Percentiles rank a stretch among this genome's conserved stretches.
Conservation (phyloP, 2,329 filamentous ascomycete species). For the Nigrospora sphaerica region DNA sequence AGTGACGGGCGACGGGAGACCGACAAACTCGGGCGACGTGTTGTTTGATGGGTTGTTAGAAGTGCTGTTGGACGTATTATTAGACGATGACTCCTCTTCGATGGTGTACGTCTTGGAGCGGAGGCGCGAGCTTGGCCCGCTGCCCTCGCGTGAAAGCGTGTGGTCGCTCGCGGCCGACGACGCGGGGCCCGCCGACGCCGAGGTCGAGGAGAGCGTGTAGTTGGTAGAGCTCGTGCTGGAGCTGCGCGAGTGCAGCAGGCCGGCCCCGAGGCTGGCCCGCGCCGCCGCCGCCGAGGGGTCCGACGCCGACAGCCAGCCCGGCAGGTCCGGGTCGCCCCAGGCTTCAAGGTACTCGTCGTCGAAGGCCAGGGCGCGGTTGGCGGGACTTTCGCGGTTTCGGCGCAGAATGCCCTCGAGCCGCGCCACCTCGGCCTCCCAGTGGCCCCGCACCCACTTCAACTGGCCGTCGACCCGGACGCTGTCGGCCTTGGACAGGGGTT, state of each 20-base stretch:
- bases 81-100: background rate
- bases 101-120: background rate
- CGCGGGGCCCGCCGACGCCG: background rate
- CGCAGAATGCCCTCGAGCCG: constrained; percentile 12
- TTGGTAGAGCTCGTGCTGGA: background rate
- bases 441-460: constrained; percentile 13
- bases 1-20: too few relatives aligned
- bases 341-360: constrained; percentile 17
- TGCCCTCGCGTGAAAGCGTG: background rate
- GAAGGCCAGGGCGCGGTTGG: constrained; percentile 12
- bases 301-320: constrained; percentile 10
- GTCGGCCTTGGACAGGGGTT: constrained; percentile 14
- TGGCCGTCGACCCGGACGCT: constrained; percentile 16
- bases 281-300: background rate
- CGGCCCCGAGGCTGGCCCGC: background rate
- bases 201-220: background rate
- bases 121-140: background rate
- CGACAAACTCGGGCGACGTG: too few relatives aligned
- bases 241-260: background rate
- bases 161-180: background rate
- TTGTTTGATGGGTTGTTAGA: too few relatives aligned
- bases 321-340: constrained; percentile 18
- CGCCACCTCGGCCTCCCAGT: constrained; percentile 17
- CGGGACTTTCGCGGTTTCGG: constrained; percentile 13
- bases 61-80: too few relatives aligned